Conservation (phyloP, 2,329 filamentous ascomycete species). For the Cadophora gregata region DNA sequence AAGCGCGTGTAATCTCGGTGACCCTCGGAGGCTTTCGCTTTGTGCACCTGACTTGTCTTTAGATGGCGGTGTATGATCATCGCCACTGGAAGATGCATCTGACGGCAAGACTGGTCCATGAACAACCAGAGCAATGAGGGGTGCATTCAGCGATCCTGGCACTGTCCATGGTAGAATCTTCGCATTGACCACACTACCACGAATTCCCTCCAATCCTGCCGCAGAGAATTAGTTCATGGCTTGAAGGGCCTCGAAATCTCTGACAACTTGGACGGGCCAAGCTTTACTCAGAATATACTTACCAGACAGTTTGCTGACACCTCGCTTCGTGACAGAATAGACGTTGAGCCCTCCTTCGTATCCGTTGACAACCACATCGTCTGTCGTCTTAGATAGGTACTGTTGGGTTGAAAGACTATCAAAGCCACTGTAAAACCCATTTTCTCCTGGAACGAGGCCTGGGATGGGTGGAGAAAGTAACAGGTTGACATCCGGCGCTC, state of each 20-base stretch:
- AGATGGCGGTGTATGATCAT: slow-evolving; percentile 30
- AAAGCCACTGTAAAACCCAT: slow-evolving; percentile 81
- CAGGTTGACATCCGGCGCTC: slow-evolving; percentile 74
- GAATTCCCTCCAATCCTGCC: slow-evolving; percentile 68
- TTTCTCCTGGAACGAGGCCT: slow-evolving; percentile 67
- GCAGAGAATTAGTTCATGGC: not conserved
- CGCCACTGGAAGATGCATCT: slow-evolving; percentile 34
- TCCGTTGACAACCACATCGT: slow-evolving; percentile 77
- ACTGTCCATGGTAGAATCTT: slow-evolving; percentile 79
- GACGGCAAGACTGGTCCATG: slow-evolving; percentile 71
- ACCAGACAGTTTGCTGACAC: slow-evolving; percentile 70
- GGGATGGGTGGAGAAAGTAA: slow-evolving; percentile 55
- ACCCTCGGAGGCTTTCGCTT: slow-evolving; percentile 35
- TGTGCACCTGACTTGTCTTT: slow-evolving; percentile 32
- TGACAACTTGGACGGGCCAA: too few relatives aligned
- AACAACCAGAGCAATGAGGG: slow-evolving; percentile 79
- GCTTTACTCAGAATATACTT: not conserved
- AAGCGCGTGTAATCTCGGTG: slow-evolving; percentile 48
- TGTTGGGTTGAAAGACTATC: slow-evolving; percentile 65
- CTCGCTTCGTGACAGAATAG: slow-evolving; percentile 73
- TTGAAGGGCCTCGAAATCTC: too few relatives aligned
- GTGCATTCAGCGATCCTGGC: slow-evolving; percentile 61
- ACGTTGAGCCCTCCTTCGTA: slow-evolving; percentile 82
- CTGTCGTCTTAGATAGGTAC: slow-evolving; percentile 43
- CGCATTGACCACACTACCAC: slow-evolving; percentile 80